Percentiles rank a stretch among this genome's conserved stretches.
These are phyloP conservation scores for Ampelocalamus luodianensis DNA, from an alignment of 176 grass and related monocot genomes.

Conservation along the genomic window DNA sequence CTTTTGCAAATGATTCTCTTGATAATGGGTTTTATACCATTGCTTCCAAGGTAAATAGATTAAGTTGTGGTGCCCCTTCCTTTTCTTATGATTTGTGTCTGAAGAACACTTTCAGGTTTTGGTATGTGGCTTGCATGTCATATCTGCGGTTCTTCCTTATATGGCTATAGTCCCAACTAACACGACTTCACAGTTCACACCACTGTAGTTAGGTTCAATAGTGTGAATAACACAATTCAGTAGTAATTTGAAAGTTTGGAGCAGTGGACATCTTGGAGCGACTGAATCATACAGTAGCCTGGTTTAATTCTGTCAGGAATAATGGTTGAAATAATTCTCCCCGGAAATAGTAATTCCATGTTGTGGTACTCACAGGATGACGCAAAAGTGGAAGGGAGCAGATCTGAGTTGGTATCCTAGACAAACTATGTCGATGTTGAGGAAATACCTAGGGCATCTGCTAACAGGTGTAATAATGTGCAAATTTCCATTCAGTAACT, in stretches of 20 bases:
- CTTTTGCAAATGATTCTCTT: constrained; percentile 80
- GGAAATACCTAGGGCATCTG: constrained; percentile 46
- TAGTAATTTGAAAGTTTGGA: neutral
- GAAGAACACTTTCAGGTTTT: neutral
- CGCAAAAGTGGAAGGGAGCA: constrained; percentile 39
- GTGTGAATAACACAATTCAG: too few relatives aligned
- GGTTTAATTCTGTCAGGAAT: neutral
- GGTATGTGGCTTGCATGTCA: neutral
- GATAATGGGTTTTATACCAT: constrained; percentile 83
- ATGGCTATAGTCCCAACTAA: too few relatives aligned
- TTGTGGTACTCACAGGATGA: neutral
- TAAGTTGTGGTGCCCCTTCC: neutral
- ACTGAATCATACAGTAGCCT: neutral
- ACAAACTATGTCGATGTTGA: constrained; percentile 67
- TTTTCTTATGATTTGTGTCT: neutral
- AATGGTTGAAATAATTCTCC: neutral
- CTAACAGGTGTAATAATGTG: constrained; percentile 10
- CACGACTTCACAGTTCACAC: too few relatives aligned
- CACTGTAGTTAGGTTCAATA: too few relatives aligned
- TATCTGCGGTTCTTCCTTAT: neutral
- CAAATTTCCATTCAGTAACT: constrained; percentile 4
- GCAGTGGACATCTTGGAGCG: neutral
- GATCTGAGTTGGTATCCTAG: constrained; percentile 54
- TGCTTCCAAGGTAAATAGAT: constrained; percentile 57
- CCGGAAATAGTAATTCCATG: neutral